These are phyloP conservation scores for Wickerhamiella siamensis DNA, from an alignment of 805 yeast genomes.

Conservation along the genomic window DNA sequence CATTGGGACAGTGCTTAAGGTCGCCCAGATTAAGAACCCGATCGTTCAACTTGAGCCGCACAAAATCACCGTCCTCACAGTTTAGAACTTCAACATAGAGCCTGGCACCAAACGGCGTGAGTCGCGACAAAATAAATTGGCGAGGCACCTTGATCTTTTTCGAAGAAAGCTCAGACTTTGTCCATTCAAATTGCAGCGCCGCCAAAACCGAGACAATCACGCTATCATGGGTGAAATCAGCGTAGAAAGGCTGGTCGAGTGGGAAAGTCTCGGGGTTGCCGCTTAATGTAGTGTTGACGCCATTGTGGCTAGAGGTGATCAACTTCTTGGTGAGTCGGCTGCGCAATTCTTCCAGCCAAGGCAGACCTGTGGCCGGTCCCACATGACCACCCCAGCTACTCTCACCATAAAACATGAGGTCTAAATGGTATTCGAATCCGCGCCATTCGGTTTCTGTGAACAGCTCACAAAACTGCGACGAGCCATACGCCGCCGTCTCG, in stretches of 20 bases:
- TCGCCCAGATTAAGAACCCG: constrained; percentile 26
- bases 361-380: constrained; percentile 46
- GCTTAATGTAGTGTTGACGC: constrained; percentile 33
- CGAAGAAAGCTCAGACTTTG: constrained; percentile 31
- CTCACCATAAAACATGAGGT: constrained; percentile 44
- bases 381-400: constrained; percentile 43
- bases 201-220: constrained; percentile 46
- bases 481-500: constrained; percentile 57
- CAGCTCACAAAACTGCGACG: constrained; percentile 50
- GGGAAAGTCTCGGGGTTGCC: constrained; percentile 24
- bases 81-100: constrained; percentile 28
- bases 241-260: constrained; percentile 38
- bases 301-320: constrained; percentile 32
- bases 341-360: constrained; percentile 32
- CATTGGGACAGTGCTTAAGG: constrained; percentile 23
- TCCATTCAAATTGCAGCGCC: constrained; percentile 42
- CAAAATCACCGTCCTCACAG: constrained; percentile 20
- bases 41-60: constrained; percentile 26
- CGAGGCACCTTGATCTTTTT: constrained; percentile 31
- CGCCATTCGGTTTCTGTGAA: constrained; percentile 58
- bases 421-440: constrained; percentile 44
- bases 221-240: constrained; percentile 65
- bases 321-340: constrained; percentile 36
- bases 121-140: constrained; percentile 27
- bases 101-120: constrained; percentile 31